Percentiles rank a stretch among this genome's conserved stretches.
Evolutionary conservation across 352 stramenopile genomes (phyloP).

Genomic region (Pythium apleroticum): DNA sequence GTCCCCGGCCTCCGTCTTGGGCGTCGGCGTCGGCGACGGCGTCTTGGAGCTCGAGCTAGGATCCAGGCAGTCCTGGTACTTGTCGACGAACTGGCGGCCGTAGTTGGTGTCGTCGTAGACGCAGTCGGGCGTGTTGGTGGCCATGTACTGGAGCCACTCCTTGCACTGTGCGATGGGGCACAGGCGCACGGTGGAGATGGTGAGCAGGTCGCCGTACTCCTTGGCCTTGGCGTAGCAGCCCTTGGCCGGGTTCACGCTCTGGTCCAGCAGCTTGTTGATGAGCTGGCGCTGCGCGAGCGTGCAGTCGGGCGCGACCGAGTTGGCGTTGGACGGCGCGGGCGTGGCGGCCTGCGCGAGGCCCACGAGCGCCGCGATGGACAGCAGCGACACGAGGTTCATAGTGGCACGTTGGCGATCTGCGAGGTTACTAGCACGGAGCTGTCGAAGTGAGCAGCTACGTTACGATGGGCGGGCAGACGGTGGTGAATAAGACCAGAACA

Average conservation of each 20-base stretch:
- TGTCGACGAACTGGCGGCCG: constrained; percentile 39
- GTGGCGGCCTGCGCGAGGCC: constrained; percentile 22
- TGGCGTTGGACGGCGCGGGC: constrained; percentile 8
- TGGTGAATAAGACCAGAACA: neutral
- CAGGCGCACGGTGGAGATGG: constrained; percentile 48
- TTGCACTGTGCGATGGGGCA: constrained; percentile 53
- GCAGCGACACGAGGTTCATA: constrained; percentile 42
- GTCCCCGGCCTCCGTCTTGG: constrained; percentile 12
- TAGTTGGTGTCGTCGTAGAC: constrained; percentile 73
- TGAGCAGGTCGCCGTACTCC: constrained; percentile 40
- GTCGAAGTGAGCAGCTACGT: neutral
- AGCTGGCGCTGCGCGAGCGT: constrained; percentile 46
- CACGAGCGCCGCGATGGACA: constrained; percentile 17
- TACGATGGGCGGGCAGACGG: neutral
- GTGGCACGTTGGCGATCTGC: neutral
- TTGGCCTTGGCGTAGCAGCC: constrained; percentile 49
- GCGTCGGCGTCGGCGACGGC: constrained; percentile 11
- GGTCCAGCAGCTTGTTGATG: constrained; percentile 59
- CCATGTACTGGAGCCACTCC: constrained; percentile 60
- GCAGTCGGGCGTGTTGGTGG: constrained; percentile 48
- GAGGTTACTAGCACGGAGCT: neutral
- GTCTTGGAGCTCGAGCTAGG: constrained; percentile 1
- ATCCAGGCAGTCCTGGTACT: constrained; percentile 44
- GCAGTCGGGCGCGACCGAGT: constrained; percentile 45
- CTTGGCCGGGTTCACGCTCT: constrained; percentile 57